A percentile compares a stretch with the other conserved stretches of the same genome.
phyloP scores from a whole-genome alignment of 1,284 basidiomycete species.

The Ceratobasidium papillatum region DNA sequence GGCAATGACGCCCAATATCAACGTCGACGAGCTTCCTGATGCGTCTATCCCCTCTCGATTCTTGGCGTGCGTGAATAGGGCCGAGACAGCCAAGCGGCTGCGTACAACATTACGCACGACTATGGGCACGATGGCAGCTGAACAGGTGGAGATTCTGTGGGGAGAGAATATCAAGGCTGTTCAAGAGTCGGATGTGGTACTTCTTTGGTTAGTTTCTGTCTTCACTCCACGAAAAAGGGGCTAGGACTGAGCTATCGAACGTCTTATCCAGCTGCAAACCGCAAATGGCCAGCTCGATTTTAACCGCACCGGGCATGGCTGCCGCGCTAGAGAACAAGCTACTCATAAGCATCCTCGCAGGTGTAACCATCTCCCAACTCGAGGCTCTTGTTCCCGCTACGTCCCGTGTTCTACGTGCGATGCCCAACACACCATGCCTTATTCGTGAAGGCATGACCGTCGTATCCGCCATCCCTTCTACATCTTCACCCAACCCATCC shows the following conservation, averaged over 20 bases:
- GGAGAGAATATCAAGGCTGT: constrained; percentile 79
- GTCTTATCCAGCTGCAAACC: constrained; percentile 84
- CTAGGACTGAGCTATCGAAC: neutral
- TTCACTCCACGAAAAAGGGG: neutral
- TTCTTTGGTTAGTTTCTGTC: constrained; percentile 75
- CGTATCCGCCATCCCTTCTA: constrained; percentile 72
- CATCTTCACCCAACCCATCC: constrained; percentile 50
- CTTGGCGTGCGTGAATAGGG: constrained; percentile 87
- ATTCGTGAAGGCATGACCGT: constrained; percentile 98
- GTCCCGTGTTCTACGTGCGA: constrained; percentile 92
- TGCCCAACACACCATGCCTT: constrained; percentile 99
- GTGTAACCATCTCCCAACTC: constrained; percentile 89
- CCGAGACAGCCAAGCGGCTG: constrained; percentile 79
- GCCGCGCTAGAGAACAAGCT: constrained; percentile 91
- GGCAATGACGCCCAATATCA: constrained; percentile 44
- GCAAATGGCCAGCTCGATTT: constrained; percentile 81
- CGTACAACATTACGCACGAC: constrained; percentile 62
- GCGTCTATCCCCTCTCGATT: constrained; percentile 81
- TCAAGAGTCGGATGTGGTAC: constrained; percentile 79
- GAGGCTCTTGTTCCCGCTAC: constrained; percentile 73
- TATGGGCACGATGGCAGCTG: constrained; percentile 46
- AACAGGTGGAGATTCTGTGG: constrained; percentile 72
- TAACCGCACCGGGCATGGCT: constrained; percentile 81
- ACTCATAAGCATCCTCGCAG: constrained; percentile 95
- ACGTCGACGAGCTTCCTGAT: constrained; percentile 59